A percentile compares a stretch with the other conserved stretches of the same genome.
Evolutionary conservation across 1,284 basidiomycete genomes (phyloP).

Genomic region (Ceratobasidium sp.): DNA sequence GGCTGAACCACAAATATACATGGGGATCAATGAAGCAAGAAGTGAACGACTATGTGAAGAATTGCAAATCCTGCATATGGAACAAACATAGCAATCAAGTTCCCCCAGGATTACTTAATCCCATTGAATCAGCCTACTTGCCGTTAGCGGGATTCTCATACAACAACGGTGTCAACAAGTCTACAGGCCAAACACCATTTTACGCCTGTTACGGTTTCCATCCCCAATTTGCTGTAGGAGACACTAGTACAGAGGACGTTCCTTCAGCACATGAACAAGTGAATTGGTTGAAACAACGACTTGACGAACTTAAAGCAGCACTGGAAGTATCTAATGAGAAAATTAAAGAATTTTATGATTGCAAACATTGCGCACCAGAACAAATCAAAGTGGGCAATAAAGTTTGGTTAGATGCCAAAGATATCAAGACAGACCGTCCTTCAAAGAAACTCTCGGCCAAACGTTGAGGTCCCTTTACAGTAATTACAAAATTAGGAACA

Average conservation of each 20-base stretch:
- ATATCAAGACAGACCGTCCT: constrained; percentile 52
- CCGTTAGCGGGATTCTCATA: constrained; percentile 46
- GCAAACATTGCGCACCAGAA: neutral
- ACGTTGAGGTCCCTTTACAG: constrained; percentile 54
- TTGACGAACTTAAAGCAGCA: neutral
- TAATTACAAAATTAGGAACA: constrained; percentile 49
- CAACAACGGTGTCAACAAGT: constrained; percentile 38
- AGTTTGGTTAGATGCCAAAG: constrained; percentile 49
- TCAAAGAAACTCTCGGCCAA: constrained; percentile 53
- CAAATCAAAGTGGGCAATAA: neutral
- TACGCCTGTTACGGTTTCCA: neutral
- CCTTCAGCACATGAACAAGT: neutral
- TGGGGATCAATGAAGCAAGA: neutral
- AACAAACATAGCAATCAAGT: constrained; percentile 49
- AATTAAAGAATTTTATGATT: neutral
- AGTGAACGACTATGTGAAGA: neutral
- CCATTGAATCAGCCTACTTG: constrained; percentile 48
- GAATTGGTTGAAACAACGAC: neutral
- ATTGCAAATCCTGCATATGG: constrained; percentile 6
- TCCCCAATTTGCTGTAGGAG: neutral
- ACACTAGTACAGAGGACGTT: neutral
- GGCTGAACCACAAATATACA: neutral
- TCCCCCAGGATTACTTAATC: constrained; percentile 51
- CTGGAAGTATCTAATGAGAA: neutral
- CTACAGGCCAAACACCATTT: constrained; percentile 48